Evolutionary conservation across 1,284 basidiomycete genomes (phyloP).

Genomic region (Phellopilus nigrolimitatus): DNA sequence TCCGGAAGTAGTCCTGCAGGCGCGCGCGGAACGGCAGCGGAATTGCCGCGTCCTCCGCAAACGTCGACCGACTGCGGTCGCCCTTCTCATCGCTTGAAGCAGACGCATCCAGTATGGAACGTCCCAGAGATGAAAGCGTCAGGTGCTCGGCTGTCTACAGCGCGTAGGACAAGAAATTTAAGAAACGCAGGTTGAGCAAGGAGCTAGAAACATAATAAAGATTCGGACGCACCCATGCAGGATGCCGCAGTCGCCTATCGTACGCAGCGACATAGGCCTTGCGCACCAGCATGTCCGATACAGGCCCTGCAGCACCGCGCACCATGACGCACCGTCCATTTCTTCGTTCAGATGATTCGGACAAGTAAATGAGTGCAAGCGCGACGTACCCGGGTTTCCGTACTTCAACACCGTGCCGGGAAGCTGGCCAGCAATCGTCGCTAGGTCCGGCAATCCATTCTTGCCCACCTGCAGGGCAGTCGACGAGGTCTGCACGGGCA

Average conservation of each 20-base stretch:
- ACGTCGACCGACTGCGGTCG: constrained; percentile 77
- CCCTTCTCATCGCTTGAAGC: constrained; percentile 39
- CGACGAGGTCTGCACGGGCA: constrained; percentile 20
- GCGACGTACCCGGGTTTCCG: constrained; percentile 63
- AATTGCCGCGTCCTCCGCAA: constrained; percentile 80
- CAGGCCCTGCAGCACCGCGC: constrained; percentile 55
- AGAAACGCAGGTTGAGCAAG: too few relatives aligned
- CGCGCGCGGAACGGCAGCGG: constrained; percentile 82
- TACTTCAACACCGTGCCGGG: constrained; percentile 52
- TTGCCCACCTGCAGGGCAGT: constrained; percentile 60
- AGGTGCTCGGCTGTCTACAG: constrained; percentile 87
- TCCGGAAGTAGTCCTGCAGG: constrained; percentile 87
- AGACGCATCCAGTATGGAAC: constrained; percentile 36
- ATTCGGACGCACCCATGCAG: constrained; percentile 72
- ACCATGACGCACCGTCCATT: not conserved
- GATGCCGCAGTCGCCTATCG: constrained; percentile 87
- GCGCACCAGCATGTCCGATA: constrained; percentile 75
- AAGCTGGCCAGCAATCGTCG: constrained; percentile 28
- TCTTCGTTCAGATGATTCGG: too few relatives aligned
- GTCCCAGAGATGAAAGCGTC: constrained; percentile 69
- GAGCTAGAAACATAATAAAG: not conserved
- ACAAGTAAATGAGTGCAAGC: too few relatives aligned
- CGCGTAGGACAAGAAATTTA: not conserved
- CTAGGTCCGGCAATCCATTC: constrained; percentile 25
- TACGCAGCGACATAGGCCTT: constrained; percentile 88